Evolutionary conservation across 2,329 filamentous ascomycete genomes (phyloP), one percentile per base, ranked within the genome.

Genomic region (Paecilomyces variotii): DNA sequence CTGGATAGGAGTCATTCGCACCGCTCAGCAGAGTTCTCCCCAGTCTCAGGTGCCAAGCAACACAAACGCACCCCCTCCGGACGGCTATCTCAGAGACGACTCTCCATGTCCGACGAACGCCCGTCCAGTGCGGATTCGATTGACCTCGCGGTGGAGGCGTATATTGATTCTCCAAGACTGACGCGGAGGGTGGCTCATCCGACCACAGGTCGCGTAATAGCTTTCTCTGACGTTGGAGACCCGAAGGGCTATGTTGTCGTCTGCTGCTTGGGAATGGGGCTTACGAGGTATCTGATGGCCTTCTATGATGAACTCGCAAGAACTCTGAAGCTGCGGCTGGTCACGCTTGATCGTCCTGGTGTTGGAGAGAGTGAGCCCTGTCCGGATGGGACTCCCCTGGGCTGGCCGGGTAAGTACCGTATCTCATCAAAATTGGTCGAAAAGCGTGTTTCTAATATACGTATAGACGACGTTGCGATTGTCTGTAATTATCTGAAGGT

Each of bases 291-390:
- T 71, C 89, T 99, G 60, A 97, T 91, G 61, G 91, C 92, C 0
- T 99, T 99, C 71, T 99, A 97, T 70, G 94, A 99, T 71, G 94
- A 99, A 72, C 80, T 99, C 56, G 94, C 94, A 2, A 78, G 90
- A 68, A 96, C 92, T 0, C 78, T 99, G 60, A 94, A 91, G 72
- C 76, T 99, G 58, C 86, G 94, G 24, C 81, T 99, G 56, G 96
- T 99, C 64, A 97, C 94, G 0, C 89, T 93, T 4, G 94, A 99
- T 73, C 85, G 94, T 56, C 94, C 94, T 57, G 94, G 94, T 27
- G 90, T 99, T 14, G 94, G 94, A 54, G 92, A 91, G 68, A 97
- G 93, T 70, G 91, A 95, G 67, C 77, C 90, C 32, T 92, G 96
- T 73, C 80, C 86, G 39, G 90, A 95, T 69, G 87, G 87, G 54